A percentile compares a stretch with the other conserved stretches of the same genome.
phyloP scores from a whole-genome alignment of 164 flowering plant genomes.

The Piper longum region DNA sequence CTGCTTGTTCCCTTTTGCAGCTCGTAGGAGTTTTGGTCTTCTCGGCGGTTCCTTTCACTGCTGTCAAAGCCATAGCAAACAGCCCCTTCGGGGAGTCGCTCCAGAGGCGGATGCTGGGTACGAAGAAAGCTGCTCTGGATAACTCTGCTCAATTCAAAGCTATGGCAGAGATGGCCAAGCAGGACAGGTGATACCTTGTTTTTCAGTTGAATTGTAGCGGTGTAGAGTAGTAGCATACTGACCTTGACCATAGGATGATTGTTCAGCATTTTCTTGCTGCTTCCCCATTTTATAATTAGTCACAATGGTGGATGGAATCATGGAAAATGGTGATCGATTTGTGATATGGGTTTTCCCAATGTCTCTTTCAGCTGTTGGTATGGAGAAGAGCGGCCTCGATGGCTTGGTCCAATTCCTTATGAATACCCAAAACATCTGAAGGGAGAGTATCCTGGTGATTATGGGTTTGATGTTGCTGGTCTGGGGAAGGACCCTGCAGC shows the following conservation, averaged over 20 bases:
- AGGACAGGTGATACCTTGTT: slow-evolving; percentile 34
- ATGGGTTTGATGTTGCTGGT: slow-evolving; percentile 89
- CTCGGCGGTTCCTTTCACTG: slow-evolving; percentile 94
- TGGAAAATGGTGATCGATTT: too few species aligned
- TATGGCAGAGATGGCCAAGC: slow-evolving; percentile 43
- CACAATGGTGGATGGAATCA: too few species aligned
- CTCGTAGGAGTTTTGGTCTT: slow-evolving; percentile 76
- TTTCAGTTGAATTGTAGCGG: not conserved
- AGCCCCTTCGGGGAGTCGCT: slow-evolving; percentile 66
- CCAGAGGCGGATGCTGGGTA: slow-evolving; percentile 50
- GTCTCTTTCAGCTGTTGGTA: slow-evolving; percentile 55
- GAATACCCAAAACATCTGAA: slow-evolving; percentile 72
- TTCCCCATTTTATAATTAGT: too few species aligned
- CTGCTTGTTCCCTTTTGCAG: slow-evolving; percentile 16
- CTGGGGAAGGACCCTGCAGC: slow-evolving; percentile 62
- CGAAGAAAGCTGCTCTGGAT: slow-evolving; percentile 35
- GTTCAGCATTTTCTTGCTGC: too few species aligned
- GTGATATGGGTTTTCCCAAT: too few species aligned
- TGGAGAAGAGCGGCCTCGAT: slow-evolving; percentile 85
- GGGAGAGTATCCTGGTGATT: slow-evolving; percentile 95
- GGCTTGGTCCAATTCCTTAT: slow-evolving; percentile 94
- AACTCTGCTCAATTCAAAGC: slow-evolving; percentile 43
- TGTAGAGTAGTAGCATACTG: too few species aligned
- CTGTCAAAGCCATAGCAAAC: slow-evolving; percentile 82
- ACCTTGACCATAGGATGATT: too few species aligned